Conservation (phyloP, 495 filamentous ascomycete genomes). For the Amphirosellinia nigrospora region DNA sequence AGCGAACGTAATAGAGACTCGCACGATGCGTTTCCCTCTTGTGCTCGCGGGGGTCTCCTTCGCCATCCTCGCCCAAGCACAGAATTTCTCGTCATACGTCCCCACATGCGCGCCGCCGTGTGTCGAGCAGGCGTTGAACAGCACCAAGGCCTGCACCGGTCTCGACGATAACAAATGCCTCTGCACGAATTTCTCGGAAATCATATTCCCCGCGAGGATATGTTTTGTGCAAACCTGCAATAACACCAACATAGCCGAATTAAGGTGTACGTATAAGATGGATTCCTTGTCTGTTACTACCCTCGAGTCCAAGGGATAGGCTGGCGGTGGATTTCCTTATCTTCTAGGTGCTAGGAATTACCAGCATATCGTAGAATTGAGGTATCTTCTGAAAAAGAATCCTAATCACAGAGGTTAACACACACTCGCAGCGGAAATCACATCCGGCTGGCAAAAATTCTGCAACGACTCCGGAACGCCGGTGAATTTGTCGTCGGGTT, state of each 20-base stretch:
- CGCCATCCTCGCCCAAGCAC: slow-evolving; percentile 7
- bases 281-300: not conserved
- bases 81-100: slow-evolving; percentile 30
- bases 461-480: slow-evolving; percentile 19
- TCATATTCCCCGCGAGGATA: slow-evolving; percentile 18
- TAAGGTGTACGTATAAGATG: slow-evolving; percentile 13
- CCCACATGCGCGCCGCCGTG: slow-evolving; percentile 33
- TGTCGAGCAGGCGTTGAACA: slow-evolving; percentile 23
- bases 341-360: not conserved
- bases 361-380: not conserved
- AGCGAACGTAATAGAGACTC: not conserved
- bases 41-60: slow-evolving; percentile 13
- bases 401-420: not conserved
- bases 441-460: slow-evolving; percentile 12
- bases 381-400: not conserved
- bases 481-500: not conserved
- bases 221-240: slow-evolving; percentile 27
- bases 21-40: not conserved
- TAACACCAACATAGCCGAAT: not conserved
- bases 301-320: not conserved
- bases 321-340: not conserved
- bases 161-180: slow-evolving; percentile 31
- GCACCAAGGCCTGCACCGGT: slow-evolving; percentile 21
- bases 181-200: slow-evolving; percentile 24
- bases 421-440: slow-evolving; percentile 7